Evolutionary conservation across 2,329 filamentous ascomycete genomes (phyloP).

Genomic region (Penicillium thymicola): DNA sequence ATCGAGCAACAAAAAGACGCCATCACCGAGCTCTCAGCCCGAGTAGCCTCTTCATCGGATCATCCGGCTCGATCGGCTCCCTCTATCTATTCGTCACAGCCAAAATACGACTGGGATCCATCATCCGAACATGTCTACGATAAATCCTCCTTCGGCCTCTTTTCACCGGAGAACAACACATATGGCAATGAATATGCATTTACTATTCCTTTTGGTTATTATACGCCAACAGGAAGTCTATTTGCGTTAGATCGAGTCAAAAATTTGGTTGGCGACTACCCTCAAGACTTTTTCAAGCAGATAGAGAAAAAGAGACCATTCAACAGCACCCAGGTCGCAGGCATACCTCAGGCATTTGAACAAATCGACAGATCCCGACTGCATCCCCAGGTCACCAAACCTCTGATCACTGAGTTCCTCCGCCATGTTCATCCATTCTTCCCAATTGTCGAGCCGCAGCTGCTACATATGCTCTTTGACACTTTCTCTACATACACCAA

Average conservation of each 20-base stretch:
- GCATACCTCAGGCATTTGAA: background rate
- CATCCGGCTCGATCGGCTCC: background rate
- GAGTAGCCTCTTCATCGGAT: slow-evolving; percentile 1
- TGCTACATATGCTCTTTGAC: slow-evolving; percentile 6
- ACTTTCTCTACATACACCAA: slow-evolving; percentile 10
- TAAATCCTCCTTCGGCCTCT: background rate
- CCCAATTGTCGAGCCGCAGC: slow-evolving; percentile 10
- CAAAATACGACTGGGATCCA: slow-evolving; percentile 5
- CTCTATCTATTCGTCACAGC: background rate
- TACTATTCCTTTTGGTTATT: slow-evolving; percentile 12
- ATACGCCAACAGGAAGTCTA: slow-evolving; percentile 15
- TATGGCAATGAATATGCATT: slow-evolving; percentile 6
- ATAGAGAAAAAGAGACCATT: slow-evolving; percentile 14
- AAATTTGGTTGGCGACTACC: slow-evolving; percentile 15
- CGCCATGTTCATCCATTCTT: slow-evolving; percentile 15
- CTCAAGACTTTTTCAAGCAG: slow-evolving; percentile 17
- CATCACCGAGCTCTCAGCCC: slow-evolving; percentile 11
- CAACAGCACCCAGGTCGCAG: background rate
- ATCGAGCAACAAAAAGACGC: slow-evolving; percentile 17
- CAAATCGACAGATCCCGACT: slow-evolving; percentile 1
- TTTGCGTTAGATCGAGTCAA: slow-evolving; percentile 13
- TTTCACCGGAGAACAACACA: background rate
- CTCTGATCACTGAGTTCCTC: slow-evolving; percentile 11
- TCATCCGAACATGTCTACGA: background rate
- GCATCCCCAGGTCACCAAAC: slow-evolving; percentile 4